phyloP scores from a whole-genome alignment of 257 asterid species.

The Asclepias syriaca region DNA sequence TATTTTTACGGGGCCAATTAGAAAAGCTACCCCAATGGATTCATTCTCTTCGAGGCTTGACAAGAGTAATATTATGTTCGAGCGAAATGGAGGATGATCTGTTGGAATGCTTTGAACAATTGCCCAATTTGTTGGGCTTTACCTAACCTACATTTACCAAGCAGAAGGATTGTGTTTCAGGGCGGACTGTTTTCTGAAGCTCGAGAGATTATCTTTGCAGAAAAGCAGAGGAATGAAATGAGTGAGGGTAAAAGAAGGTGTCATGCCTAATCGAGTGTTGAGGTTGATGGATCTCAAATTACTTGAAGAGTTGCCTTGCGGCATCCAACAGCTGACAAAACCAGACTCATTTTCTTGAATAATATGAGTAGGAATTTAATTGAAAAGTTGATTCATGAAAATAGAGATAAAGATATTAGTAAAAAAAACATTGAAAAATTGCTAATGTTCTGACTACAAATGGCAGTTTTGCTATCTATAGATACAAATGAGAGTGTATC shows the following conservation, averaged over 20 bases:
- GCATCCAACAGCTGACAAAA: not conserved
- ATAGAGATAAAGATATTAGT: not conserved
- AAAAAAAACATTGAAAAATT: not conserved
- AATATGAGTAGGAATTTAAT: not conserved
- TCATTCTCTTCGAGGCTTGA: constrained; percentile 18
- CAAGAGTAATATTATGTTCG: constrained; percentile 2
- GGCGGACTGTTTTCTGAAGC: not conserved
- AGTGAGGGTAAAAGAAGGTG: not conserved
- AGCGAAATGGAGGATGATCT: constrained; percentile 21
- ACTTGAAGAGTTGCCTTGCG: not conserved
- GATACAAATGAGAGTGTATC: not conserved
- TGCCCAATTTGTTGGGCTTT: constrained; percentile 26
- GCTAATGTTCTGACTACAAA: not conserved
- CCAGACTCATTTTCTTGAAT: not conserved
- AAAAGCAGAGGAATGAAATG: not conserved
- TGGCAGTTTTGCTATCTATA: not conserved
- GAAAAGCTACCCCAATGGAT: constrained; percentile 28
- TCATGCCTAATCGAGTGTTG: not conserved
- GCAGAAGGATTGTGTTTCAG: not conserved
- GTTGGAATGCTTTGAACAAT: constrained; percentile 25
- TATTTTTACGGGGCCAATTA: constrained; percentile 14
- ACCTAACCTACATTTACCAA: constrained; percentile 5
- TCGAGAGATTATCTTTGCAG: not conserved
- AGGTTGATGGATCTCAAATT: not conserved
- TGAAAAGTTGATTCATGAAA: not conserved